Evolutionary conservation across 306 rosid genomes (phyloP).

Genomic region (Rosa multiflora): DNA sequence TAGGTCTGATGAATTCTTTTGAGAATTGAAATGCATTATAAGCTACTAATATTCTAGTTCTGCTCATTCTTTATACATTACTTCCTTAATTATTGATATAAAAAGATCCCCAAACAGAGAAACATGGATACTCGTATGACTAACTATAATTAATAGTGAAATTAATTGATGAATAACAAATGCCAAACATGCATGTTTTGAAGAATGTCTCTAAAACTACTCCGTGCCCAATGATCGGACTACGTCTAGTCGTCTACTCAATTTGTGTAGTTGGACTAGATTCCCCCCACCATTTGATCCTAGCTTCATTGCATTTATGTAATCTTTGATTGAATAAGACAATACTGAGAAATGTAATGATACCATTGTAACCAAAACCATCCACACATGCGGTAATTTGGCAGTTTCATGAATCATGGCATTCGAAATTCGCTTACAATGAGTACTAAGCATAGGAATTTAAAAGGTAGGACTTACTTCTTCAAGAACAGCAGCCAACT

Average conservation of each 20-base stretch:
- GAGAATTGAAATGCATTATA: neutral
- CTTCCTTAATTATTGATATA: neutral
- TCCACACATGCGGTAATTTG: too few relatives aligned
- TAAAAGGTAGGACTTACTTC: too few relatives aligned
- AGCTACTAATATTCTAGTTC: neutral
- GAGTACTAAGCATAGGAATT: too few relatives aligned
- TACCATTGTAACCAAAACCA: too few relatives aligned
- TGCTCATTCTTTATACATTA: neutral
- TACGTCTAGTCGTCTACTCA: neutral
- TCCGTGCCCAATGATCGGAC: too few relatives aligned
- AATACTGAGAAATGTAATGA: too few relatives aligned
- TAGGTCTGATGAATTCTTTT: neutral
- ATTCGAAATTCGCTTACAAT: too few relatives aligned
- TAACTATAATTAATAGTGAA: neutral
- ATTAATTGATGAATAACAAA: neutral
- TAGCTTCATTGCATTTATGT: neutral
- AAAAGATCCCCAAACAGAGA: neutral
- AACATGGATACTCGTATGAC: neutral
- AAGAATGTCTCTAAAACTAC: neutral
- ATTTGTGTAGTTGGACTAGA: neutral
- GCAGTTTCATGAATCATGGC: too few relatives aligned
- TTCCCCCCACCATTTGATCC: neutral
- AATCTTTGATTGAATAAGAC: too few relatives aligned
- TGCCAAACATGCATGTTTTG: neutral
- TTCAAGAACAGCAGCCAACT: too few relatives aligned